phyloP scores from a whole-genome alignment of 495 filamentous ascomycete genomes.

The Penicillium coffeae region DNA sequence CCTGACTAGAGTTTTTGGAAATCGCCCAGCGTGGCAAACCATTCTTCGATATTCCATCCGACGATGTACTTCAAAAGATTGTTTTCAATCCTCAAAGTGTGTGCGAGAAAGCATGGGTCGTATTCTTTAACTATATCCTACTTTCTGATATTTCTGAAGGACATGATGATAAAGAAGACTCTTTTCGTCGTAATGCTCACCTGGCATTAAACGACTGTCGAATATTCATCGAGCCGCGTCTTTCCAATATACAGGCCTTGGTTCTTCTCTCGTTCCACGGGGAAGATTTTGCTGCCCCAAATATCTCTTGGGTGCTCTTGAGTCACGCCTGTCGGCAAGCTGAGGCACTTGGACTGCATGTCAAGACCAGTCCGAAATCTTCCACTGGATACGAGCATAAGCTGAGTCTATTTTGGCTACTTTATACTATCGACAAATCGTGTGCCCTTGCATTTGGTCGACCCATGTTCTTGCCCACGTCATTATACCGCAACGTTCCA shows the following conservation, averaged over 20 bases:
- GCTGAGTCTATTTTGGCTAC: slow-evolving; percentile 25
- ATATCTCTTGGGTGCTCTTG: slow-evolving; percentile 25
- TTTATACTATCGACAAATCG: slow-evolving; percentile 21
- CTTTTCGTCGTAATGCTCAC: slow-evolving; percentile 13
- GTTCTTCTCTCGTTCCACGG: slow-evolving; percentile 18
- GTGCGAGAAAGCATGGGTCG: slow-evolving; percentile 11
- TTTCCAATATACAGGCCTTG: slow-evolving; percentile 20
- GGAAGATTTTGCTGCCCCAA: slow-evolving; percentile 25
- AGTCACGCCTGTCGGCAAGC: slow-evolving; percentile 25
- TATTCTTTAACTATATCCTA: slow-evolving; percentile 15
- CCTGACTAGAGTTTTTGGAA: slow-evolving; percentile 6
- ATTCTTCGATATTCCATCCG: slow-evolving; percentile 12
- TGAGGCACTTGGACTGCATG: slow-evolving; percentile 20
- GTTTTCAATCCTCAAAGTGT: slow-evolving; percentile 16
- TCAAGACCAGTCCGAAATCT: not conserved
- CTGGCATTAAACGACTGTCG: slow-evolving; percentile 15
- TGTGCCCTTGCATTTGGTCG: slow-evolving; percentile 25
- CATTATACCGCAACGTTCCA: slow-evolving; percentile 15
- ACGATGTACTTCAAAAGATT: slow-evolving; percentile 8
- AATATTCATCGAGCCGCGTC: slow-evolving; percentile 20
- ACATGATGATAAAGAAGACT: slow-evolving; percentile 3
- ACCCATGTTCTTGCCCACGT: slow-evolving; percentile 15
- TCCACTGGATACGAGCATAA: slow-evolving; percentile 8
- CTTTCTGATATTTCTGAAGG: slow-evolving; percentile 4
- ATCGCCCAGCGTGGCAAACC: slow-evolving; percentile 5